phyloP scores from a whole-genome alignment of 2,329 filamentous ascomycete genomes.

The Lachnellula arida region DNA sequence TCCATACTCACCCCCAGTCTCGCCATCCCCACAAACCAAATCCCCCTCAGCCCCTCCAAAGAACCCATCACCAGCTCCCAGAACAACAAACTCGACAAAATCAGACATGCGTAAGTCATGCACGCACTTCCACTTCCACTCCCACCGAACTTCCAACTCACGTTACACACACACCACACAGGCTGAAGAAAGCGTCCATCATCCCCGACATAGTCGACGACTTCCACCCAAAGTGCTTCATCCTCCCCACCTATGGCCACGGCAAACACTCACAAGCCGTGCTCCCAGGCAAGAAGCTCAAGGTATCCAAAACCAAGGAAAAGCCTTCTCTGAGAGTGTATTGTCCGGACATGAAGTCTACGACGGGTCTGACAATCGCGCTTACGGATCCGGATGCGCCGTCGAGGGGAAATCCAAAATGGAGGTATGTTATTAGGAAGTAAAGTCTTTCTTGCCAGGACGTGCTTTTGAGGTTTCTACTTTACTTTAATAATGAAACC shows the following conservation, averaged over 20 bases:
- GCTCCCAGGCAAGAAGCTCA: slow-evolving; percentile 40
- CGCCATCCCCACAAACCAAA: neutral
- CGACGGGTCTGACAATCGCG: slow-evolving; percentile 39
- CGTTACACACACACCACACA: neutral
- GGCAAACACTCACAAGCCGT: slow-evolving; percentile 37
- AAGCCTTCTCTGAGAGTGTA: slow-evolving; percentile 29
- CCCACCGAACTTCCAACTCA: slow-evolving; percentile 11
- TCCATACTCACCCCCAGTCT: neutral
- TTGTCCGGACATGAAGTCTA: slow-evolving; percentile 20
- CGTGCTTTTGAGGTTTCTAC: too few relatives aligned
- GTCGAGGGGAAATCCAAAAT: slow-evolving; percentile 46
- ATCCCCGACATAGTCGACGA: slow-evolving; percentile 46
- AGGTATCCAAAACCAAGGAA: slow-evolving; percentile 25
- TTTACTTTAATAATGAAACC: too few relatives aligned
- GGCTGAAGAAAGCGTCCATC: slow-evolving; percentile 20
- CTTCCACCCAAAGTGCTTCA: slow-evolving; percentile 49
- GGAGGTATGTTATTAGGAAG: slow-evolving; percentile 29
- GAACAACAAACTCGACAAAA: neutral
- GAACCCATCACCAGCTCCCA: neutral
- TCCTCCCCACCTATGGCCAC: slow-evolving; percentile 45
- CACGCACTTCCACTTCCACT: slow-evolving; percentile 15
- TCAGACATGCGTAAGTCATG: neutral
- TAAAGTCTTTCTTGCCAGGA: too few relatives aligned
- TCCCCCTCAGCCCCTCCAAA: neutral
- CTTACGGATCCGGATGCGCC: slow-evolving; percentile 57